Evolutionary conservation across 495 filamentous ascomycete species (phyloP), one percentile per base, ranked within the genome.

Genomic region (Penicillium antarcticum): DNA sequence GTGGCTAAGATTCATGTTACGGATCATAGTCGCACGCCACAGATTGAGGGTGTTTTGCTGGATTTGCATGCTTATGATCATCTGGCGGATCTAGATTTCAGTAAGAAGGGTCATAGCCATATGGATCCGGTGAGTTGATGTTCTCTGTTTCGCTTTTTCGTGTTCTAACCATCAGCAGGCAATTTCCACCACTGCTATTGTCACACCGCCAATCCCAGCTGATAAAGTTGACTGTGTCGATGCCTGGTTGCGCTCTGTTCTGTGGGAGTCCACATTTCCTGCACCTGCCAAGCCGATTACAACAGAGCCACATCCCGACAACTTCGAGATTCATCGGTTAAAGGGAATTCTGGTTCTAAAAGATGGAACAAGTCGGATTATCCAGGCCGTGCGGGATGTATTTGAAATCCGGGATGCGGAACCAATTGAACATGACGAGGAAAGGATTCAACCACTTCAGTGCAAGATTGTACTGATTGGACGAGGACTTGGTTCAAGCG

Each of bases 11-110:
- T 97, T 36, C 82, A 92, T 56, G 74, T 88, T 13, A 96, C 94
- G 16, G 77, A 84, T 26, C 86, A 88, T 53, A 90, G 88, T 54
- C 79, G 79, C 35, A 84, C 96, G 1, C 89, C 90, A 26, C 72
- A 87, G 56, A 80, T 97, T 26, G 90, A 95, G 52, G 91, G 88
- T 9, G 78, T 92, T 48, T 69, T 98, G 4, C 70, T 98, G 26
- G 94, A 97, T 68, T 71, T 97, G 17, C 91, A 96, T 68, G 95
- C 94, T 1, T 98, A 97, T 62, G 89, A 97, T 58, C 75, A 85
- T 53, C 82, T 95, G 3, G 80, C 82, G 18, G 79, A 74, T 39
- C 63, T 94, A 12, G 83, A 90, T 55, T 80, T 83, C 48, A 68
- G 78, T 14, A 72, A 70, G 35, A 86, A 86, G 64, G 87, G 87